Evolutionary conservation across 2,329 filamentous ascomycete genomes (phyloP).

Genomic region (Aspergillus calidoustus): DNA sequence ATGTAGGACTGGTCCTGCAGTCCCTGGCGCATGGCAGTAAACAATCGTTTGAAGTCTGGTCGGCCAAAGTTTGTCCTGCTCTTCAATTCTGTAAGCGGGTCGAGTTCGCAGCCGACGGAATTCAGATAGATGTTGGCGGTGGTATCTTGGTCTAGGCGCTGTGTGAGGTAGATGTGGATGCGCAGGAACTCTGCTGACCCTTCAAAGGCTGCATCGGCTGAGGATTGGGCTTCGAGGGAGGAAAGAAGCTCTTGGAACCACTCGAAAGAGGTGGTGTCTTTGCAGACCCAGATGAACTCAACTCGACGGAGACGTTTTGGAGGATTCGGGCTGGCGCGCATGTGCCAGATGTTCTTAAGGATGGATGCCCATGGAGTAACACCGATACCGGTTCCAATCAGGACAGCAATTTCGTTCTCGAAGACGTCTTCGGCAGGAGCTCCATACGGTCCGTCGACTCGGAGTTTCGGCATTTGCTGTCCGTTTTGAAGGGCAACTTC

Average conservation of each 20-base stretch:
- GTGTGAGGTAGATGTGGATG: slow-evolving; percentile 97
- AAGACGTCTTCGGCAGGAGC: slow-evolving; percentile 98
- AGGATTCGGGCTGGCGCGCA: slow-evolving; percentile 86
- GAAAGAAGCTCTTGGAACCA: slow-evolving; percentile 97
- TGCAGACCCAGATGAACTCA: slow-evolving; percentile 99
- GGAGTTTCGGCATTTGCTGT: slow-evolving; percentile 85
- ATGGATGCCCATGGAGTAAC: slow-evolving; percentile 88
- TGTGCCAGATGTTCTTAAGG: slow-evolving; percentile 97
- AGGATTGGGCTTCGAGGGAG: slow-evolving; percentile 85
- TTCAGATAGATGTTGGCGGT: slow-evolving; percentile 97
- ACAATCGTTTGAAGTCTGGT: slow-evolving; percentile 82
- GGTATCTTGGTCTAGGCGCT: slow-evolving; percentile 88
- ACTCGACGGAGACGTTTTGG: slow-evolving; percentile 88
- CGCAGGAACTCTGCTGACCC: slow-evolving; percentile 77
- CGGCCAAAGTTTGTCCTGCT: slow-evolving; percentile 92
- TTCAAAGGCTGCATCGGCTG: slow-evolving; percentile 65
- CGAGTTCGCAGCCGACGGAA: slow-evolving; percentile 82
- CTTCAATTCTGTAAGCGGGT: slow-evolving; percentile 90
- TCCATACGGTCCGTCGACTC: slow-evolving; percentile 94
- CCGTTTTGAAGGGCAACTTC: slow-evolving; percentile 94
- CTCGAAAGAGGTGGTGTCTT: slow-evolving; percentile 92
- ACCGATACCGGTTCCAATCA: slow-evolving; percentile 82
- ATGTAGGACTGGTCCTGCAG: slow-evolving; percentile 86
- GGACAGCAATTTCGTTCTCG: slow-evolving; percentile 79
- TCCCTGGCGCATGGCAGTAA: slow-evolving; percentile 83